phyloP scores from a whole-genome alignment of 2,329 filamentous ascomycete genomes.

The Gliomastix tumulicola region DNA sequence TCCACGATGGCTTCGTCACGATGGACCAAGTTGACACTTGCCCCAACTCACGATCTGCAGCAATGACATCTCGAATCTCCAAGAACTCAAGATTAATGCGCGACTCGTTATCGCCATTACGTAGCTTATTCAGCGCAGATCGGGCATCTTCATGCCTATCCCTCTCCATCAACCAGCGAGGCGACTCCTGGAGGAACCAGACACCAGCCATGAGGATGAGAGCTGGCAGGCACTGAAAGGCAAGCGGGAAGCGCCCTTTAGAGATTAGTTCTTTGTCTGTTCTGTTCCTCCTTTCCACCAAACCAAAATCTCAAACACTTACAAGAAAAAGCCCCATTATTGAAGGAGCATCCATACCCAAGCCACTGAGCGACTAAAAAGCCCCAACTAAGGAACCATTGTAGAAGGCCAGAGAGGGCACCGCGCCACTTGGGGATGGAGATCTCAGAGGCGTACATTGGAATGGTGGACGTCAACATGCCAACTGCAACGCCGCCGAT shows the following conservation, averaged over 20 bases:
- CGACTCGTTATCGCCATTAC: conserved; percentile 22
- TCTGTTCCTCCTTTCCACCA: too few species aligned
- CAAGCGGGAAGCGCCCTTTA: conserved; percentile 22
- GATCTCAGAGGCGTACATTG: conserved; percentile 33
- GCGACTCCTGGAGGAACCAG: conserved; percentile 15
- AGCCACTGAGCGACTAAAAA: conserved; percentile 29
- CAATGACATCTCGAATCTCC: conserved; percentile 29
- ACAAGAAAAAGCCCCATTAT: too few species aligned
- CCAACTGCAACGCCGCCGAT: conserved; percentile 43
- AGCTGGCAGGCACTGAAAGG: conserved; percentile 18
- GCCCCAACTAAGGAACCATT: conserved; percentile 36
- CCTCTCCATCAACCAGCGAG: conserved; percentile 23
- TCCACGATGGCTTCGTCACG: conserved; percentile 32
- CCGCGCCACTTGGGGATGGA: conserved; percentile 28
- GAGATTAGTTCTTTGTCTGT: too few species aligned
- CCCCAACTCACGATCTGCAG: conserved; percentile 22
- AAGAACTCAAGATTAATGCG: conserved; percentile 30
- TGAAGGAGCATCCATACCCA: conserved; percentile 19
- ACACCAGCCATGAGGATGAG: conserved; percentile 13
- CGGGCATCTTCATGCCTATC: conserved; percentile 23
- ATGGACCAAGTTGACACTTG: conserved; percentile 32
- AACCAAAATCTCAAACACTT: too few species aligned
- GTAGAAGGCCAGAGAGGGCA: conserved; percentile 28
- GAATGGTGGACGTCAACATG: conserved; percentile 35
- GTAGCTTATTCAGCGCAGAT: conserved; percentile 31